These are phyloP conservation scores for Phialophora chinensis DNA, from an alignment of 2,329 filamentous ascomycete genomes.

Conservation along the genomic window DNA sequence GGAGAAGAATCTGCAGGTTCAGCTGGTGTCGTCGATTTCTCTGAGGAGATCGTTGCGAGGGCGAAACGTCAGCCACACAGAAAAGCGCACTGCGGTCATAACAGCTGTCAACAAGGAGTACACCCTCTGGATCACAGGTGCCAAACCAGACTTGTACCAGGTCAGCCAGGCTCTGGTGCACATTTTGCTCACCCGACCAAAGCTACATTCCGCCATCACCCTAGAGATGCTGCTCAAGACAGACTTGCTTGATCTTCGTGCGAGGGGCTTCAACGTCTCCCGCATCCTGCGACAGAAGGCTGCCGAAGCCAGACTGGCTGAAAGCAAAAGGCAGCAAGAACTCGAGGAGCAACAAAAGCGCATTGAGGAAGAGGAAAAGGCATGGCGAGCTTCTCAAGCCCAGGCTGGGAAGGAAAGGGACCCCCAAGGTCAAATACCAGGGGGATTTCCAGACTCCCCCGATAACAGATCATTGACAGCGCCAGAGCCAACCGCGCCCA, in stretches of 20 bases:
- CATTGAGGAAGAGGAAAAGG: slow-evolving; percentile 65
- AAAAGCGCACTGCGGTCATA: slow-evolving; percentile 76
- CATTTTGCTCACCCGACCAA: slow-evolving; percentile 78
- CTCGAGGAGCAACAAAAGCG: slow-evolving; percentile 73
- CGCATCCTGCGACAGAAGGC: slow-evolving; percentile 88
- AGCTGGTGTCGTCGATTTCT: slow-evolving; percentile 77
- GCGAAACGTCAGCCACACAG: slow-evolving; percentile 70
- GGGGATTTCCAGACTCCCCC: slow-evolving; percentile 72
- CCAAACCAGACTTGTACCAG: slow-evolving; percentile 83
- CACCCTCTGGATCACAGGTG: slow-evolving; percentile 76
- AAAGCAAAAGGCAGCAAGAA: slow-evolving; percentile 77
- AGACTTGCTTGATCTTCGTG: slow-evolving; percentile 78
- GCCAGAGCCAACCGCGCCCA: slow-evolving; percentile 13
- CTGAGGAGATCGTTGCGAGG: slow-evolving; percentile 77
- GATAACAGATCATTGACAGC: slow-evolving; percentile 43
- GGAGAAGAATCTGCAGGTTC: slow-evolving; percentile 79
- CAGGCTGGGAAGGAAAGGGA: slow-evolving; percentile 44
- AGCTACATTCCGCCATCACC: slow-evolving; percentile 86
- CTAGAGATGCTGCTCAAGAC: slow-evolving; percentile 90
- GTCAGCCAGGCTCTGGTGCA: slow-evolving; percentile 86
- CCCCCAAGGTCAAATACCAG: slow-evolving; percentile 67
- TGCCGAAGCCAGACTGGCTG: slow-evolving; percentile 83
- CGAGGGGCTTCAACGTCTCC: slow-evolving; percentile 94
- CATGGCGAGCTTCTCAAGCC: slow-evolving; percentile 52
- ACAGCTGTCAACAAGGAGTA: slow-evolving; percentile 63